These are phyloP conservation scores for Mucor circinelloides DNA, from an alignment of 371 early-diverging fungal genomes.

Conservation along the genomic window DNA sequence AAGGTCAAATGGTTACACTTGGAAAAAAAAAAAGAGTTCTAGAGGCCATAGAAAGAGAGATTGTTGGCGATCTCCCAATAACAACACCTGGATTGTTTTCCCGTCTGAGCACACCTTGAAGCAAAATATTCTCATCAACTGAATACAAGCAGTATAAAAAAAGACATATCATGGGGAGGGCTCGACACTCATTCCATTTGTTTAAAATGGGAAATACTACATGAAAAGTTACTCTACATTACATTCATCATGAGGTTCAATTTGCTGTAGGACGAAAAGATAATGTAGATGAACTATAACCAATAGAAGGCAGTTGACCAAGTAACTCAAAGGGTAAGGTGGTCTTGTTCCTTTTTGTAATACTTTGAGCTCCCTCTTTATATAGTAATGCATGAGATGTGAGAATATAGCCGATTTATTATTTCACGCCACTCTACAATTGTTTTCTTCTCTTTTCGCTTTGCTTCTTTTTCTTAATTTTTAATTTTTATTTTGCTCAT, in stretches of 20 bases:
- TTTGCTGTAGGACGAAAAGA: slow-evolving; percentile 17
- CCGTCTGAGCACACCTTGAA: neutral
- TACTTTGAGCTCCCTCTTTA: slow-evolving; percentile 2
- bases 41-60: neutral
- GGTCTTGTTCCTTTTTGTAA: neutral
- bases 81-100: neutral
- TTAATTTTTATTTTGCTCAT: neutral
- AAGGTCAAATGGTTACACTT: neutral
- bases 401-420: slow-evolving; percentile 10
- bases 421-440: slow-evolving; percentile 19
- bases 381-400: slow-evolving; percentile 18
- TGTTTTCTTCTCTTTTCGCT: slow-evolving; percentile 8
- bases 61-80: neutral
- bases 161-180: neutral
- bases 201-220: neutral
- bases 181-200: neutral
- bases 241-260: slow-evolving; percentile 6
- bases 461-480: slow-evolving; percentile 1
- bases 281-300: slow-evolving; percentile 11
- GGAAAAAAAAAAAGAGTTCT: neutral
- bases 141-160: neutral
- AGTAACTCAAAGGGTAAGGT: slow-evolving; percentile 1
- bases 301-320: neutral
- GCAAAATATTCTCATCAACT: neutral
- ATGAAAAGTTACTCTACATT: neutral